phyloP scores from a whole-genome alignment of 2,329 filamentous ascomycete species.

The Sporothrix sp. region DNA sequence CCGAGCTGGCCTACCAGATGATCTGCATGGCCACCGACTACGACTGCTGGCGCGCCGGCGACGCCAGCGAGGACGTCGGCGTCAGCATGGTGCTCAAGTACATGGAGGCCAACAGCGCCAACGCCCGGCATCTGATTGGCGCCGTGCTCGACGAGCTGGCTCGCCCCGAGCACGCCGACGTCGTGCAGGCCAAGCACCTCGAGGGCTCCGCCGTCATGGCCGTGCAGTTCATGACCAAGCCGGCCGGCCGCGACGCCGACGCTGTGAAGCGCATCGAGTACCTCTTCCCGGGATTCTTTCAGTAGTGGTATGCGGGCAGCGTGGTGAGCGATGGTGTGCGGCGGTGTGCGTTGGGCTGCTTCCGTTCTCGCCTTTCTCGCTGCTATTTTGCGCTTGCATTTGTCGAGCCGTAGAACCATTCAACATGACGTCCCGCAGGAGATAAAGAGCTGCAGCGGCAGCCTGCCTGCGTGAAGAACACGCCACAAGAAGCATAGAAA shows the following conservation, averaged over 20 bases:
- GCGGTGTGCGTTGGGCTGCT: too few relatives aligned
- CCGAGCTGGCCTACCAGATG: slow-evolving; percentile 94
- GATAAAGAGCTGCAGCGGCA: too few relatives aligned
- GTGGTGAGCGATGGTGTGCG: neutral
- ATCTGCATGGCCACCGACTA: slow-evolving; percentile 99
- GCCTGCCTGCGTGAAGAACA: too few relatives aligned
- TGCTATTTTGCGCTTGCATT: too few relatives aligned
- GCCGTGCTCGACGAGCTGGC: slow-evolving; percentile 80
- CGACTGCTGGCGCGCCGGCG: slow-evolving; percentile 86
- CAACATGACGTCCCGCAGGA: too few relatives aligned
- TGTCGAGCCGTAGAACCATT: too few relatives aligned
- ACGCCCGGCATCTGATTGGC: slow-evolving; percentile 75
- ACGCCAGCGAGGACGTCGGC: slow-evolving; percentile 71
- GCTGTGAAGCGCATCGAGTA: slow-evolving; percentile 73
- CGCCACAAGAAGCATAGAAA: too few relatives aligned
- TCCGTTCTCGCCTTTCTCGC: too few relatives aligned
- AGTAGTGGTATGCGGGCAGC: neutral
- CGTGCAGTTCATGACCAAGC: slow-evolving; percentile 72
- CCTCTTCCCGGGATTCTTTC: slow-evolving; percentile 75
- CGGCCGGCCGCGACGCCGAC: slow-evolving; percentile 60
- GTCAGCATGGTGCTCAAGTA: slow-evolving; percentile 96
- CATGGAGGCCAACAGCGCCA: slow-evolving; percentile 87
- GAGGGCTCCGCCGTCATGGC: slow-evolving; percentile 68
- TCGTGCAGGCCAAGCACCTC: slow-evolving; percentile 73
- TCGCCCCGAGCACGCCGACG: slow-evolving; percentile 63